Evolutionary conservation across 352 stramenopile genomes (phyloP).

Genomic region (Pythium monospermum): DNA sequence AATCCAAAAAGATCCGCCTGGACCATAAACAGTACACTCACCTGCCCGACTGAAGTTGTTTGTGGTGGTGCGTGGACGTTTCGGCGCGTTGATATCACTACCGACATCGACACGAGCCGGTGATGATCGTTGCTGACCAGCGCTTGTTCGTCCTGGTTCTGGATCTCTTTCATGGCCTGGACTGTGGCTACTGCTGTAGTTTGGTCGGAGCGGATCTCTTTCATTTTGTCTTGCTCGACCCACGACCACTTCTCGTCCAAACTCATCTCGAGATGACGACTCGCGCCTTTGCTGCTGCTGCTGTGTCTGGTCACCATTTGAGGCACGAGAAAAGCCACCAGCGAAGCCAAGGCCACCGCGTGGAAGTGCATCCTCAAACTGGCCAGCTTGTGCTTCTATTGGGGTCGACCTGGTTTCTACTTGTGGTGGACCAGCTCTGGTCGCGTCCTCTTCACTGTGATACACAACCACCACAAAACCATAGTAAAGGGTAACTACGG

Average conservation of each 20-base stretch:
- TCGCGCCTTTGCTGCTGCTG: too few species aligned
- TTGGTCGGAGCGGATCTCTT: neutral
- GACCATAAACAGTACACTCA: too few species aligned
- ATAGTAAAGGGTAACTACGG: too few species aligned
- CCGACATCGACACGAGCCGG: neutral
- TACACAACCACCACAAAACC: neutral
- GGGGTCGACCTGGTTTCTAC: neutral
- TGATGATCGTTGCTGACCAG: neutral
- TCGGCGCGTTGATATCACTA: too few species aligned
- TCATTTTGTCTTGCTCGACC: neutral
- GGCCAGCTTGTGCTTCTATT: conserved; percentile 8
- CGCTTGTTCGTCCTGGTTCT: neutral
- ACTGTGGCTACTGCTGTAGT: conserved; percentile 2
- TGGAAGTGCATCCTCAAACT: conserved; percentile 56
- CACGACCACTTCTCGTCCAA: conserved; percentile 18
- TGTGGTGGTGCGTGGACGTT: too few species aligned
- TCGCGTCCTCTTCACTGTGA: conserved; percentile 55
- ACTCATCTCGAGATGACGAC: too few species aligned
- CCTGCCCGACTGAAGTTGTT: too few species aligned
- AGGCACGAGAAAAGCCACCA: too few species aligned
- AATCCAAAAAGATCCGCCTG: too few species aligned
- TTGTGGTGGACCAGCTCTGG: conserved; percentile 16
- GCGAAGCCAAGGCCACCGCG: conserved; percentile 23
- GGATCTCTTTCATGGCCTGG: conserved; percentile 9
- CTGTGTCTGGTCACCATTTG: too few species aligned